Evolutionary conservation across 2,329 filamentous ascomycete genomes (phyloP).

Genomic region (Botryotinia narcissicola): DNA sequence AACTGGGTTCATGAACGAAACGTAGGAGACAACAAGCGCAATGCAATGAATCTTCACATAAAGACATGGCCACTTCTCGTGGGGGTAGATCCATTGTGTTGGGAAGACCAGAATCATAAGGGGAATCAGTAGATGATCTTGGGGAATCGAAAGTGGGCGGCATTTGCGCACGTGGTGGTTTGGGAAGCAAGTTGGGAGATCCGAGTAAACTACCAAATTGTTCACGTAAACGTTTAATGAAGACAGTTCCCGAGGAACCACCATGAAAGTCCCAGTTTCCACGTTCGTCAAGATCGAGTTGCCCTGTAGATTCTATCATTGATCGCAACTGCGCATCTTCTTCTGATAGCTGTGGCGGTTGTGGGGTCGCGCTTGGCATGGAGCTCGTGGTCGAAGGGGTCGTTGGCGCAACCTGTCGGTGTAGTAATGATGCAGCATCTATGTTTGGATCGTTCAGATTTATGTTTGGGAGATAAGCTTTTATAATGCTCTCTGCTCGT

Average conservation of each 20-base stretch:
- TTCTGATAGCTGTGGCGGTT: constrained; percentile 37
- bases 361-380: constrained; percentile 6
- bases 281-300: constrained; percentile 85
- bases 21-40: constrained; percentile 60
- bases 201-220: constrained; percentile 78
- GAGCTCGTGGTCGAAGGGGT: constrained; percentile 24
- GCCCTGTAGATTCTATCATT: constrained; percentile 91
- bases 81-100: constrained; percentile 64
- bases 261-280: constrained; percentile 96
- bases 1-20: constrained; percentile 77
- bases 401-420: constrained; percentile 46
- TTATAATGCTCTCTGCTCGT: constrained; percentile 65
- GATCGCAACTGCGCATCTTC: constrained; percentile 78
- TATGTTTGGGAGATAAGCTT: constrained; percentile 61
- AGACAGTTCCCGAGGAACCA: constrained; percentile 86
- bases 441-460: constrained; percentile 80
- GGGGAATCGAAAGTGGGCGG: constrained; percentile 35
- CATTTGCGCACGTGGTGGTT: constrained; percentile 44
- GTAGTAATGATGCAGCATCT: constrained; percentile 68
- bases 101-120: constrained; percentile 34
- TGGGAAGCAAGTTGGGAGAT: constrained; percentile 57
- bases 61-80: constrained; percentile 51
- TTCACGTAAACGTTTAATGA: constrained; percentile 81
- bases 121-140: constrained; percentile 35
- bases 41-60: constrained; percentile 56